These are phyloP conservation scores for Mortierella sp. DNA, from an alignment of 371 early-diverging fungal species.

Conservation along the genomic window DNA sequence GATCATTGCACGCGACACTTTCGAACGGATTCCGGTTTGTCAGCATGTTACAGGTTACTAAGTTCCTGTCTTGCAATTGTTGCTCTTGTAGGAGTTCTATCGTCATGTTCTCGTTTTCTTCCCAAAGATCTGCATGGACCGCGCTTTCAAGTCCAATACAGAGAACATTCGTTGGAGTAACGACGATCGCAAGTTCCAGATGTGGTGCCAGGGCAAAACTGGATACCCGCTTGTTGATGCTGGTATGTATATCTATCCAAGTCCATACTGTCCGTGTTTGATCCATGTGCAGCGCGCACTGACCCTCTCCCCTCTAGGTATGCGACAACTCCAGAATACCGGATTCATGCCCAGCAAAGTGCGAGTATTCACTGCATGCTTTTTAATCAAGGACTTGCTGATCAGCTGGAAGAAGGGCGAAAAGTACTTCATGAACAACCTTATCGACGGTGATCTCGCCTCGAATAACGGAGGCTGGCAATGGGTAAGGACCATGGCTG, in stretches of 20 bases:
- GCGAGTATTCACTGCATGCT: slow-evolving; percentile 73
- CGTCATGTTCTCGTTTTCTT: slow-evolving; percentile 66
- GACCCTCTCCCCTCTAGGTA: slow-evolving; percentile 51
- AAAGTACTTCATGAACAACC: slow-evolving; percentile 65
- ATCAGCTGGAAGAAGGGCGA: slow-evolving; percentile 78
- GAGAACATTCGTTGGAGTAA: slow-evolving; percentile 56
- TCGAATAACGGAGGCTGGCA: slow-evolving; percentile 84
- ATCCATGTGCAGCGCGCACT: neutral
- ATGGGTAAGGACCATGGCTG: slow-evolving; percentile 54
- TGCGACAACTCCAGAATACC: slow-evolving; percentile 63
- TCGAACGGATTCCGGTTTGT: too few relatives aligned
- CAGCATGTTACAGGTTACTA: too few relatives aligned
- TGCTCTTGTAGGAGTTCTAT: slow-evolving; percentile 66
- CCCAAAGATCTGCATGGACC: slow-evolving; percentile 67
- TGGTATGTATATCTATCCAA: slow-evolving; percentile 12
- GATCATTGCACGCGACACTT: neutral
- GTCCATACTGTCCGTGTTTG: too few relatives aligned
- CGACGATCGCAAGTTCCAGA: slow-evolving; percentile 54
- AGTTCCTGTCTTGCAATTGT: too few relatives aligned
- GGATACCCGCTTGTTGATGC: slow-evolving; percentile 83
- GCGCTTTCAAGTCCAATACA: slow-evolving; percentile 63
- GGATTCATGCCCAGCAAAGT: slow-evolving; percentile 76
- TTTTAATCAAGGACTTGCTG: slow-evolving; percentile 75
- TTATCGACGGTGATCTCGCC: slow-evolving; percentile 77
- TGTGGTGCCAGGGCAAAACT: slow-evolving; percentile 76